Evolutionary conservation across 2,329 filamentous ascomycete genomes (phyloP), one percentile per base, ranked within the genome.

Genomic region (Neopestalotiopsis sp.): DNA sequence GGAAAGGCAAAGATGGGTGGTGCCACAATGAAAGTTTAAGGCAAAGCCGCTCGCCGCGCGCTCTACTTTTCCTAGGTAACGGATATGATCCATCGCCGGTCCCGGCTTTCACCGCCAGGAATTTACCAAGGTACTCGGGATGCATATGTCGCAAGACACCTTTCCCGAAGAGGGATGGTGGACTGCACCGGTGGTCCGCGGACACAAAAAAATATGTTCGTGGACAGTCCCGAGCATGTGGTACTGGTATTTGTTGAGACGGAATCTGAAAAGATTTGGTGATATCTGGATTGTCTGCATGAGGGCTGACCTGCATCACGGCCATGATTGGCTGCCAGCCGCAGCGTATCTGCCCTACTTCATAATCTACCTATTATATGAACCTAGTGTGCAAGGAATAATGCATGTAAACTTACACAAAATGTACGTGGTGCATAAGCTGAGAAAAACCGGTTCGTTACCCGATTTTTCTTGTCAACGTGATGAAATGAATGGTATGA

Each of bases 1-100:
- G 59, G 59, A 62, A 30, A 40, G 59, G n/a, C 59, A 40, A 38
- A 34, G 59, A 62, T 59, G 17, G 59, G n/a, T 59, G 30, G 59
- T 12, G 59, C 20, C 34, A 40, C 59, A 38, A n/a, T n/a, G 3
- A 17, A 34, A 24, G 30, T 38, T 3, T 38, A 10, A 34, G 20
- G n/a, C 32, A 20, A 62, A 20, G n/a, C 59, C 30, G 57, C 20
- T 30, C 30, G 59, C 59, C 59, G 59, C n/a, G 34, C 5, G 34
- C 34, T 38, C 34, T 38, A 38, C 34, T 38, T 20, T 62, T 34
- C n/a, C 59, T 7, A 20, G n/a, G n/a, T 38, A 20, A 20, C 34
- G 59, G 17, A 20, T 30, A 40, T 20, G 9, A 40, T 17, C 59
- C 32, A 40, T 62, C 32, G 59, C 59, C 59, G 59, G 59, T 20